Conservation (phyloP, 345 rosid genomes). For the Aurinia saxatilis region DNA sequence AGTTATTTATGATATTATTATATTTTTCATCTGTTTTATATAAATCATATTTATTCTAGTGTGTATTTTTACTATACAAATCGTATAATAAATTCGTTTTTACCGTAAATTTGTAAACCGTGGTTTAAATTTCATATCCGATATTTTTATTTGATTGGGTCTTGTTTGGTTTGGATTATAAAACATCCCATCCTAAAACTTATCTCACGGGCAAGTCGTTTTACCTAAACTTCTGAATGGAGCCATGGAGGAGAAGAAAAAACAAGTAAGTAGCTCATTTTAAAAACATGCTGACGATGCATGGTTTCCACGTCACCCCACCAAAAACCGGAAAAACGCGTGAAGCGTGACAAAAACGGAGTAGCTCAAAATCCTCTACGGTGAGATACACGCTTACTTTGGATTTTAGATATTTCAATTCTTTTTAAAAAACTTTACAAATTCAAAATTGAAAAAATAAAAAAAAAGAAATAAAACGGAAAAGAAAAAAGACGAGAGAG, state of each 20-base stretch:
- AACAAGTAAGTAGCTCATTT: conserved; percentile 26
- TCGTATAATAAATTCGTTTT: too few species aligned
- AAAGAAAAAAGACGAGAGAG: conserved; percentile 2
- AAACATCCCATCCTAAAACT: background rate
- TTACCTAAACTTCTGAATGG: conserved; percentile 18
- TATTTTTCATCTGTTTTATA: too few species aligned
- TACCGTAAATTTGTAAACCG: too few species aligned
- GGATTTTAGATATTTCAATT: background rate
- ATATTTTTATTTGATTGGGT: too few species aligned
- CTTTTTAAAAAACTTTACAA: conserved; percentile 25
- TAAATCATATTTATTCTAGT: too few species aligned
- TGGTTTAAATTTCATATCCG: too few species aligned
- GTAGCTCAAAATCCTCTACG: conserved; percentile 10
- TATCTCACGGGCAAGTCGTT: conserved; percentile 20
- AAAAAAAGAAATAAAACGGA: background rate
- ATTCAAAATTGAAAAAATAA: background rate
- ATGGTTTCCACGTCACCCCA: conserved; percentile 51
- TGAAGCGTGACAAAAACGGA: conserved; percentile 41
- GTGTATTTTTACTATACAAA: too few species aligned
- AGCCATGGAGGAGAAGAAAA: background rate
- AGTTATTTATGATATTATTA: too few species aligned
- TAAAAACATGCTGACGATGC: conserved; percentile 37
- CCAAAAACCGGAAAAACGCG: conserved; percentile 39
- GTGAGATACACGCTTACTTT: background rate
- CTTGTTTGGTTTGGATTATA: too few species aligned